These are phyloP conservation scores for Larix sibirica DNA, from an alignment of 83 land plant species.

Conservation along the genomic window DNA sequence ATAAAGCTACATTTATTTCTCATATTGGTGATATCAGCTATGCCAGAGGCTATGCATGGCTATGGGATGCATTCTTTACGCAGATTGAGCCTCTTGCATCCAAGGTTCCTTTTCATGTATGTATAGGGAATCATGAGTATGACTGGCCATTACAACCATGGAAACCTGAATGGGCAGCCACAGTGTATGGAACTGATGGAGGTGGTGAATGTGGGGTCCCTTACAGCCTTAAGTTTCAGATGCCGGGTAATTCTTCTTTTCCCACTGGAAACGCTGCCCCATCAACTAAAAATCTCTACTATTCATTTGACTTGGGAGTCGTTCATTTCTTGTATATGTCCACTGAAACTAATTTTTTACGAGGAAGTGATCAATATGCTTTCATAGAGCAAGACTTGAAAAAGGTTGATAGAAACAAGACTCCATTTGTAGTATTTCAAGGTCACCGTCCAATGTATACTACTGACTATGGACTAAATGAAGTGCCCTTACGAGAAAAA, in stretches of 20 bases:
- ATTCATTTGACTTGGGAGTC: slow-evolving; percentile 68
- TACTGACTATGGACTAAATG: slow-evolving; percentile 51
- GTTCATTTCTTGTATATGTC: slow-evolving; percentile 91
- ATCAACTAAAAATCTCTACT: slow-evolving; percentile 75
- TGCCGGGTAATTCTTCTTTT: slow-evolving; percentile 87
- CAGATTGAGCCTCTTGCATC: slow-evolving; percentile 88
- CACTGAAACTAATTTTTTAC: slow-evolving; percentile 84
- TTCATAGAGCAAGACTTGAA: slow-evolving; percentile 72
- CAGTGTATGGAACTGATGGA: slow-evolving; percentile 67
- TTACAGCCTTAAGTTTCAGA: slow-evolving; percentile 81
- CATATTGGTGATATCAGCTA: slow-evolving; percentile 97
- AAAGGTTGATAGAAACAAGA: slow-evolving; percentile 65
- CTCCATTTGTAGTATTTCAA: slow-evolving; percentile 87
- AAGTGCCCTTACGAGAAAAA: slow-evolving; percentile 34
- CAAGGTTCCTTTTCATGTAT: slow-evolving; percentile 73
- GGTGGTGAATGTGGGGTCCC: slow-evolving; percentile 99
- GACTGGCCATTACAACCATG: slow-evolving; percentile 93
- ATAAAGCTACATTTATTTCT: slow-evolving; percentile 75
- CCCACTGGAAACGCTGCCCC: slow-evolving; percentile 72
- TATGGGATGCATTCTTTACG: slow-evolving; percentile 86
- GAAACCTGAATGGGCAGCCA: slow-evolving; percentile 74
- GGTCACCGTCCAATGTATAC: slow-evolving; percentile 98
- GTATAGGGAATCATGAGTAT: slow-evolving; percentile 97
- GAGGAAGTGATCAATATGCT: slow-evolving; percentile 74
- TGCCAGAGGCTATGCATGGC: slow-evolving; percentile 89